phyloP scores from a whole-genome alignment of 2,329 filamentous ascomycete genomes.

The Xenoacremonium recifei region DNA sequence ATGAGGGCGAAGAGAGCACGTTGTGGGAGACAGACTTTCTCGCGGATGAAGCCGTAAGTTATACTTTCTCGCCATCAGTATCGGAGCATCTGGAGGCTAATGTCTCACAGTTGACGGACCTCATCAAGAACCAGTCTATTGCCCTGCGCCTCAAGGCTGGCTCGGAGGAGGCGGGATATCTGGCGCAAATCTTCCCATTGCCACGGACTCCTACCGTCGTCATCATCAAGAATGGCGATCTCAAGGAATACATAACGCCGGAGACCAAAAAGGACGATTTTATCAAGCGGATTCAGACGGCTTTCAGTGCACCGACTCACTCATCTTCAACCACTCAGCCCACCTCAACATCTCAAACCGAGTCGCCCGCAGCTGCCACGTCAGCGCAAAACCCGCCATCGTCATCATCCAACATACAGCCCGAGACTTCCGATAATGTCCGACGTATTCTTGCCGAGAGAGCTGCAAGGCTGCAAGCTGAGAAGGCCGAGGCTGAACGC shows the following conservation, averaged over 20 bases:
- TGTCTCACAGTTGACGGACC: conserved; percentile 46
- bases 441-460: conserved; percentile 49
- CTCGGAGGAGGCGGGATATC: conserved; percentile 77
- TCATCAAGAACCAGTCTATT: conserved; percentile 63
- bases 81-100: conserved; percentile 12
- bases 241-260: conserved; percentile 72
- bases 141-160: conserved; percentile 68
- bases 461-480: conserved; percentile 41
- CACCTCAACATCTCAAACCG: conserved; percentile 15
- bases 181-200: conserved; percentile 82
- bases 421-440: conserved; percentile 32
- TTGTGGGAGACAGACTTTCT: conserved; percentile 73
- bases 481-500: conserved; percentile 43
- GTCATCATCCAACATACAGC: conserved; percentile 14
- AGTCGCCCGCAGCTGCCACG: conserved; percentile 15
- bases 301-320: conserved; percentile 28
- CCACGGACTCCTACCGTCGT: conserved; percentile 75
- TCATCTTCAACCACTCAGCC: conserved; percentile 14
- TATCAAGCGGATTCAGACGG: conserved; percentile 39
- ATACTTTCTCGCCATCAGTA: conserved; percentile 1
- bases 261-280: conserved; percentile 68
- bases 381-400: conserved; percentile 16
- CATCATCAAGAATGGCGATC: conserved; percentile 74
- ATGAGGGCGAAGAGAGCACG: conserved; percentile 66
- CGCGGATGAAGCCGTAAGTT: conserved; percentile 51